Percentiles rank a stretch among this genome's conserved stretches.
Evolutionary conservation across 768 basidiomycete species (phyloP).

Genomic region (Phylloporus arenicola): DNA sequence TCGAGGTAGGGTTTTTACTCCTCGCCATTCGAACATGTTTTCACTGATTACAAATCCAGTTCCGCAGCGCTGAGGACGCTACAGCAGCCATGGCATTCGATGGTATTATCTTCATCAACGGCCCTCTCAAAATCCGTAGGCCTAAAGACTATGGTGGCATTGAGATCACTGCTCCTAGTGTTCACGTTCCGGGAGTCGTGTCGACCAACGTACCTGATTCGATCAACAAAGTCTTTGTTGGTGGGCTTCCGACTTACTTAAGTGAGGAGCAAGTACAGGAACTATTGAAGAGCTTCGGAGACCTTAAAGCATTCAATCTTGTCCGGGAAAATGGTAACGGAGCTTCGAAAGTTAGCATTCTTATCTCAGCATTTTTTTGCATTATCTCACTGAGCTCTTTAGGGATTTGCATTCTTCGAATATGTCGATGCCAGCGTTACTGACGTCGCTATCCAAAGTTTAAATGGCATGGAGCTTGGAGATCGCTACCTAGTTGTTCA

Average conservation of each 20-base stretch:
- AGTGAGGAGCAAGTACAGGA: constrained; percentile 99
- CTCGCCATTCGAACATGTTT: background rate
- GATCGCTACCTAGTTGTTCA: constrained; percentile 95
- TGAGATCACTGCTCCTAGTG: constrained; percentile 55
- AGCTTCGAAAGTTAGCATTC: constrained; percentile 65
- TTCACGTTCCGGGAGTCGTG: constrained; percentile 92
- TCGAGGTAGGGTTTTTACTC: constrained; percentile 62
- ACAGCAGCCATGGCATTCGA: constrained; percentile 97
- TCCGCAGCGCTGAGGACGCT: constrained; percentile 95
- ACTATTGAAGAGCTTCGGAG: constrained; percentile 93
- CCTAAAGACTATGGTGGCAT: constrained; percentile 94
- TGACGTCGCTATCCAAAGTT: constrained; percentile 91
- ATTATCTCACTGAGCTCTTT: constrained; percentile 4
- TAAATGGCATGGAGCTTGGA: constrained; percentile 97
- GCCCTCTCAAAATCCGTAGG: constrained; percentile 93
- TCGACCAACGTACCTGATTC: constrained; percentile 96
- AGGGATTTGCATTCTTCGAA: constrained; percentile 99
- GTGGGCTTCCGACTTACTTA: constrained; percentile 90
- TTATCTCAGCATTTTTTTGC: background rate
- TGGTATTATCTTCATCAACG: constrained; percentile 92
- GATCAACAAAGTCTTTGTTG: constrained; percentile 96
- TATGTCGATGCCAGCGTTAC: constrained; percentile 87
- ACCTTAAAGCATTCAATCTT: constrained; percentile 95
- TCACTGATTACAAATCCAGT: constrained; percentile 46
- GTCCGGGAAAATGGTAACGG: constrained; percentile 92